Evolutionary conservation across 2,329 filamentous ascomycete species (phyloP), one percentile per base, ranked within the genome.

Genomic region (Trichoderma aggressivum): DNA sequence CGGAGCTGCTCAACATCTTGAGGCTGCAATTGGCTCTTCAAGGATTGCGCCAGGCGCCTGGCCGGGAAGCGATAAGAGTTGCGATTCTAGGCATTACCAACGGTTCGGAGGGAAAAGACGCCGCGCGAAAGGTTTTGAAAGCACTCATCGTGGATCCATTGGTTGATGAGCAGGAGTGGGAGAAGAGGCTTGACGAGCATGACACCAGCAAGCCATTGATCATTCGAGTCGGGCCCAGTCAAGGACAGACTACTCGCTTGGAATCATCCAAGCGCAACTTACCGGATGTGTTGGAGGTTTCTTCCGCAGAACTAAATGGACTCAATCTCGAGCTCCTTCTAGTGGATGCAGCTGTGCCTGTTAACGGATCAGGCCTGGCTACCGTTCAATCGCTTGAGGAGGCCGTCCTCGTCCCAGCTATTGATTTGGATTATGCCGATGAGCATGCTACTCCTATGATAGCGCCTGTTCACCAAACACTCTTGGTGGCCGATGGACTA

Each of bases 381-480:
- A 75, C 80, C 50, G 69, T 81, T 59, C 79, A 85, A 66, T 82
- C 82, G 11, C 82, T 89, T 5, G 85, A 87, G 72, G 91, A 94
- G 73, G 85, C 88, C 0, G 84, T 94, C 14, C 86, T 97, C n/a
- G 91, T 93, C 21, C 94, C 94, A 3, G 86, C 86, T 0, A 86
- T 97, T 39, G 89, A 92, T 24, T 92, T 93, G 55, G 88, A 88
- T 7, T 90, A 91, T 16, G 86, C 85, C 72, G 88, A 88, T 18
- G 90, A 90, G 10, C 85, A 89, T 72, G 86, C 89, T 70, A 89
- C 90, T 14, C 87, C 90, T 18, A 85, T 96, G 55, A 89, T 90
- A 7, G 94, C 93, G 58, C 94, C 95, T 0, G 94, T 98, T 1
- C 95, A 98, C 78, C 92, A 91, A 78, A 89, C 91, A 1, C 81